phyloP scores from a whole-genome alignment of 371 early-diverging fungal species.

The Mycotypha africana region DNA sequence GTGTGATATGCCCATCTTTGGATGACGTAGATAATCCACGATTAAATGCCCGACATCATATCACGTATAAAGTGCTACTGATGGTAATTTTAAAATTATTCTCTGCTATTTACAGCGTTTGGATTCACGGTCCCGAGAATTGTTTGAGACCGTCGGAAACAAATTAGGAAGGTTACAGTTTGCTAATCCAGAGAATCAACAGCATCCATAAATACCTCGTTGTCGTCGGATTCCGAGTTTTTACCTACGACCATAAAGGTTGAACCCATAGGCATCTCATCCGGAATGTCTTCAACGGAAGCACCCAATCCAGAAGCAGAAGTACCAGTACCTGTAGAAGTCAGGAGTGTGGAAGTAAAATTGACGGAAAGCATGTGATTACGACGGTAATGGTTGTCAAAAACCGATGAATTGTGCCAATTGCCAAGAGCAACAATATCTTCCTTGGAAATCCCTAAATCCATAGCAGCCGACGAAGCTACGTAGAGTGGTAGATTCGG shows the following conservation, averaged over 20 bases:
- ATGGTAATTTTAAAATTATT: no score
- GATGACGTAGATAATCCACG: no score
- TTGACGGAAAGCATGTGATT: slow-evolving; percentile 2
- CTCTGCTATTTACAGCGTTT: no score
- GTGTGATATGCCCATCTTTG: no score
- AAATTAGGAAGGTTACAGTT: neutral
- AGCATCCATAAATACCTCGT: neutral
- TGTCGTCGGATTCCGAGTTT: neutral
- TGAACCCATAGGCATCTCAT: no score
- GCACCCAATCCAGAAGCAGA: neutral
- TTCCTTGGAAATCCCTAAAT: neutral
- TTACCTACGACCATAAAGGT: no score
- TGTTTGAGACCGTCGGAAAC: neutral
- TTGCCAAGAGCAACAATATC: slow-evolving; percentile 9
- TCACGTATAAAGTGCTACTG: no score
- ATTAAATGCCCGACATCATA: no score
- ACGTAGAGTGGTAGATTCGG: neutral
- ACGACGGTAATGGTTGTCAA: slow-evolving; percentile 5
- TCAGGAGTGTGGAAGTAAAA: slow-evolving; percentile 3
- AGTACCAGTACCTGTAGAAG: neutral
- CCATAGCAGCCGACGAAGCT: slow-evolving; percentile 5
- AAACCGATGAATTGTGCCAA: neutral
- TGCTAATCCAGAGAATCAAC: neutral
- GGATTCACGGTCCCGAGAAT: no score
- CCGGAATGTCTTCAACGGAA: neutral